Base-by-base conservation (phyloP, 805 yeast genomes). In the Metschnikowia dekortorum region DNA sequence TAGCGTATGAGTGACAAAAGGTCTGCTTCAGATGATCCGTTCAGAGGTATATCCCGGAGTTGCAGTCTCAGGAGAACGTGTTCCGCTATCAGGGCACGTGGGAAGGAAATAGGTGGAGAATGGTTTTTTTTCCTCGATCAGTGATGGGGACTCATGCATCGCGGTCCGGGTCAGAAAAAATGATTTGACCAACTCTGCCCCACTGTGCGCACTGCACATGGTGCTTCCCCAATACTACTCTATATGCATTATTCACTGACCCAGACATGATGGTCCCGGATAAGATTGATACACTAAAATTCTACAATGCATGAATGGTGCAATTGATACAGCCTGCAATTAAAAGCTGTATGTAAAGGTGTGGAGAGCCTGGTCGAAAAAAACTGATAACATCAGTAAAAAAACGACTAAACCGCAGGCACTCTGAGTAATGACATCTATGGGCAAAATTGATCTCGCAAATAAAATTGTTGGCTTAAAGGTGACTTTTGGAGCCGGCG, bases 341-440 rank as follows among this genome's bases (percentile, higher is more conserved):
- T 18, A 16, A 35, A 31, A n/a, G 11, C 26, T 30, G 39, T 35
- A 38, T 37, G 32, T 34, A 40, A 44, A 43, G 22, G 30, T 10
- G 7, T 16, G 28, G 14, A 39, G 22, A 18, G 18, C 30, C 30
- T 14, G 35, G 8, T 37, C 36, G 38, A 36, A 44, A 44, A 44
- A 36, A 44, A 36, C 35, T 28, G 39, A 37, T 18, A 10, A 6
- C 8, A 30, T 30, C 39, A 37, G 35, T 36, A 33, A 47, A 47
- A 44, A 44, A 33, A 37, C 40, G 37, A 51, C 30, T 42, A 32
- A 38, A n/a, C 37, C 45, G 34, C 34, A 42, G 45, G 28, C 34
- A 26, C n/a, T 42, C 38, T 33, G 32, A 4, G 38, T 18, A 6
- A 18, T 16, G 36, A 28, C 13, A 18, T 30, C 32, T 26, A 22